Conservation (phyloP, 2,329 filamentous ascomycete species). For the Alternaria dauci region DNA sequence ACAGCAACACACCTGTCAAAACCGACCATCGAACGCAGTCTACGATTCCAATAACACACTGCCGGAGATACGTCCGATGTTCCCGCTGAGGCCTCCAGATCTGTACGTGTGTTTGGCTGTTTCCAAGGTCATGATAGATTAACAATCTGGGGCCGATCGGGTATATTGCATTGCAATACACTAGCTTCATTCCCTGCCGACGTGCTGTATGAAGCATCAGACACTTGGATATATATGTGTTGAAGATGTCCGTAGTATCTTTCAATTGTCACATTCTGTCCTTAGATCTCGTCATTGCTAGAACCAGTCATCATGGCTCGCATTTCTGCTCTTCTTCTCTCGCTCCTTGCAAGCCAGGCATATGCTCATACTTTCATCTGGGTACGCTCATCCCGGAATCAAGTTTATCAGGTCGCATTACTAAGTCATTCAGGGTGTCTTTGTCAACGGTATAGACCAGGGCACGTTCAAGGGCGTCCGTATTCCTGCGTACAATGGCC, state of each 20-base stretch:
- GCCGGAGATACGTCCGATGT: conserved; percentile 17
- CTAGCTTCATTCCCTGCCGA: conserved; percentile 8
- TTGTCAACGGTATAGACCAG: conserved; percentile 44
- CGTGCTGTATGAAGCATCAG: background rate
- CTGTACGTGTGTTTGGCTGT: conserved; percentile 7
- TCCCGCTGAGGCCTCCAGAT: conserved; percentile 7
- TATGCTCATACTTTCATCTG: conserved; percentile 43
- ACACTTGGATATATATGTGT: background rate
- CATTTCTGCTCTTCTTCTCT: conserved; percentile 20
- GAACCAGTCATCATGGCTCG: conserved; percentile 18
- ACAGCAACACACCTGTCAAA: background rate
- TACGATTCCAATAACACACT: background rate
- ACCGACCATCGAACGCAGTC: background rate
- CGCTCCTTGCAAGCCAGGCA: conserved; percentile 29
- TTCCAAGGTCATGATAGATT: conserved; percentile 15
- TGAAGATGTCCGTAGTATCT: background rate
- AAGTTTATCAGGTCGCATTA: background rate
- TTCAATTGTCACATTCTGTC: background rate
- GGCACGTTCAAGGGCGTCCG: conserved; percentile 40
- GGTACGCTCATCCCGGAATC: conserved; percentile 15
- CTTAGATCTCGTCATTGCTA: background rate
- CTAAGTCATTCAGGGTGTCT: conserved; percentile 33
- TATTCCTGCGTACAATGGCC: conserved; percentile 47
- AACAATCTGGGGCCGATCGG: conserved; percentile 27
- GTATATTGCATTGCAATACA: conserved; percentile 32